Conservation (phyloP, 306 rosid genomes). For the Vigna nakashimae region DNA sequence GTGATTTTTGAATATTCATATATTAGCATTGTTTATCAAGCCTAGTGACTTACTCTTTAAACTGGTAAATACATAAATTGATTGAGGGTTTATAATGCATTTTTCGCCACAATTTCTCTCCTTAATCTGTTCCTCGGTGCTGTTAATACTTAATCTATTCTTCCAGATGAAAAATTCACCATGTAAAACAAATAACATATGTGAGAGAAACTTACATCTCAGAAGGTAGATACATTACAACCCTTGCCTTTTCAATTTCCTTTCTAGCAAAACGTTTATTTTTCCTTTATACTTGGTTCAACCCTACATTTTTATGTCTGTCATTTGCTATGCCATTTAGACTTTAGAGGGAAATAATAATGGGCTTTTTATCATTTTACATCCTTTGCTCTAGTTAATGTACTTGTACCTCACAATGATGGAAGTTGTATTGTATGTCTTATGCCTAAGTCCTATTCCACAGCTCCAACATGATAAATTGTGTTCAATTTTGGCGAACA, state of each 20-base stretch:
- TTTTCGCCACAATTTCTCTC: not conserved
- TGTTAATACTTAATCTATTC: not conserved
- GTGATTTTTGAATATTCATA: not conserved
- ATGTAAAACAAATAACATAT: not conserved
- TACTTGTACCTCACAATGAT: not conserved
- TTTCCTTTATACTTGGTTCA: not conserved
- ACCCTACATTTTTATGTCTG: not conserved
- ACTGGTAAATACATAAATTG: conserved; percentile 3
- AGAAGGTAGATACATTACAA: conserved; percentile 4
- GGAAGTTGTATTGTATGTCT: not conserved
- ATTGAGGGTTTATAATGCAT: not conserved
- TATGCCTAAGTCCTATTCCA: not conserved
- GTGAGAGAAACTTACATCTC: conserved; percentile 12
- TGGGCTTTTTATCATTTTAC: not conserved
- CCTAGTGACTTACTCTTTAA: not conserved
- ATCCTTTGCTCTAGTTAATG: not conserved
- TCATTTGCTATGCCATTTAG: conserved; percentile 29
- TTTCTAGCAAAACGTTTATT: not conserved
- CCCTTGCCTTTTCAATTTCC: not conserved
- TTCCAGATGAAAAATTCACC: conserved; percentile 11
- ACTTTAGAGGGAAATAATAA: conserved; percentile 15
- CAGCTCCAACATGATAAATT: not conserved
- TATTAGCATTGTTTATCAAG: conserved; percentile 19
- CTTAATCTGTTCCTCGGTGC: conserved; percentile 7
- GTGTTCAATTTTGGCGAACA: not conserved